A percentile compares a stretch with the other conserved stretches of the same genome.
phyloP scores from a whole-genome alignment of 2,329 filamentous ascomycete genomes.

The Celoporthe dispersa region DNA sequence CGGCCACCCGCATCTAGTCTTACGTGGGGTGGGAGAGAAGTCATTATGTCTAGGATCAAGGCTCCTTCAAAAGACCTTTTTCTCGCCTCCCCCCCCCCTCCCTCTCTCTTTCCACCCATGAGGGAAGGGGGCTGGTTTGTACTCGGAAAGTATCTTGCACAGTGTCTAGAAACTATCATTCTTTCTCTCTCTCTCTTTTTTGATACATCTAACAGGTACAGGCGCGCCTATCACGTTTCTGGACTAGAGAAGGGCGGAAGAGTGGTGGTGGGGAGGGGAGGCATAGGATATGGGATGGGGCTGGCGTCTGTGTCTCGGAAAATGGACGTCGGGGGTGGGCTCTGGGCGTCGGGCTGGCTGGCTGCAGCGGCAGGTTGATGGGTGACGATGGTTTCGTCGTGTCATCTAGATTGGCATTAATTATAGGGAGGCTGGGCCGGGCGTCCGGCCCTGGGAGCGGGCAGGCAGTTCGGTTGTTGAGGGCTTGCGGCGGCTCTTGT shows the following conservation, averaged over 20 bases:
- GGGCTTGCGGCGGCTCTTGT: not conserved
- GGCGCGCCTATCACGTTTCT: not conserved
- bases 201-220: not conserved
- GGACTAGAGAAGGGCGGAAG: not conserved
- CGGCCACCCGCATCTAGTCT: conserved; percentile 6
- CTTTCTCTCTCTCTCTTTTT: not conserved
- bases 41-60: not conserved
- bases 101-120: not conserved
- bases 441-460: not conserved
- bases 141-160: conserved; percentile 18
- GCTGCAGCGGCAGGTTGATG: conserved; percentile 2
- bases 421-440: no score
- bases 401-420: not conserved
- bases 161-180: not conserved
- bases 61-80: not conserved
- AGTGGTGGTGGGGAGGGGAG: no score
- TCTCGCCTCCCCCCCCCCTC: not conserved
- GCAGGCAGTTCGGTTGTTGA: not conserved
- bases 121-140: not conserved
- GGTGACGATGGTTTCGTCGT: conserved; percentile 14
- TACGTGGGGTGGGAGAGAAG: not conserved
- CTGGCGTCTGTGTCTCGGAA: conserved; percentile 8
- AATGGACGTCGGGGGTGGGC: not conserved
- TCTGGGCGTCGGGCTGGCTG: no score
- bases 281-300: no score